Base-by-base conservation (phyloP, 2,329 filamentous ascomycete species). In the Ophiostoma triangulosporum region DNA sequence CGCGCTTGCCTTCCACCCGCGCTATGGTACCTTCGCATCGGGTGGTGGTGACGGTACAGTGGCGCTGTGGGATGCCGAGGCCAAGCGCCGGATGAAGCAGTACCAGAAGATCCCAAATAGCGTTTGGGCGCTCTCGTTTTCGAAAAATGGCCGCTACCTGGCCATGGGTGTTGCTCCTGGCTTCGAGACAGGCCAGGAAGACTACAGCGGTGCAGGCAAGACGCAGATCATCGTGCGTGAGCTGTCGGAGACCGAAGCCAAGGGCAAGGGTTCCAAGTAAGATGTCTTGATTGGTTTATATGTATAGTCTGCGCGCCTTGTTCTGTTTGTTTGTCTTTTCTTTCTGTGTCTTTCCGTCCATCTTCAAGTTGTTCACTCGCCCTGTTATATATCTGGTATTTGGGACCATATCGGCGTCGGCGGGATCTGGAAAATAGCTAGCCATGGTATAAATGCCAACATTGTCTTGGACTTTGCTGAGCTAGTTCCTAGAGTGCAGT, bases 11-110 rank as follows among this genome's bases (percentile, higher is more conserved):
- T 96, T 95, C 70, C 89, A 96, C 67, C 88, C 88, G 0, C 69
- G 84, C 3, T 77, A 80, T 63, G 88, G 88, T 57, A 94, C 88
- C 0, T 95, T 96, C 67, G 90, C 89, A 0, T 88, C 84, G 12
- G 90, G 88, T 27, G 90, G 90, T 45, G 90, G 89, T 29, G 90
- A 96, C 64, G 88, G 88, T 33, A 86, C 90, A 8, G 88, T 95
- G n/a, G 87, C 88, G 5, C 70, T 96, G 43, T 96, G 90, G 90
- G 90, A 96, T 65, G 89, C 86, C 9, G 83, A 89, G 62, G 86
- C 87, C 54, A 96, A 95, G 79, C 77, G 89, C 62, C 80, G 90
- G 65, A 86, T 96, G 67, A 80, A 88, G 64, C 87, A 94, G 65
- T 95, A 95, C 67, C 87, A 89, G 62, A 86, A 86, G 63, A 88